Conservation (phyloP, 257 asterid species). For the Nyctanthes arbortristis region DNA sequence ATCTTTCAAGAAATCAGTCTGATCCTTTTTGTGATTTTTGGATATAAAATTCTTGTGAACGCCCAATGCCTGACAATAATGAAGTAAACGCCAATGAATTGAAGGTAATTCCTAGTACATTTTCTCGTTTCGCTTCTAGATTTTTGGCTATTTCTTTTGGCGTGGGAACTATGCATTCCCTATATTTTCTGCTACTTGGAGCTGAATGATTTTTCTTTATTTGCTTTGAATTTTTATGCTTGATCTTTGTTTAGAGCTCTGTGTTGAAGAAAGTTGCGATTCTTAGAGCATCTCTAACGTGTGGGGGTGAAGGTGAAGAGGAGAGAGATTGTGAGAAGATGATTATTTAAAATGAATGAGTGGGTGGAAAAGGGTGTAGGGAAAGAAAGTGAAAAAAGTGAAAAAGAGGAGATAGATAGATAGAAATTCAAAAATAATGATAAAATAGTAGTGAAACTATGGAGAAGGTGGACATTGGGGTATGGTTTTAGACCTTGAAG, state of each 20-base stretch:
- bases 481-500: no score
- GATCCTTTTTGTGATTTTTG: neutral
- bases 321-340: no score
- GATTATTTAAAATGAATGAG: no score
- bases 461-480: no score
- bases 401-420: no score
- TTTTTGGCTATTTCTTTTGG: neutral
- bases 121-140: neutral
- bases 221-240: slow-evolving; percentile 3
- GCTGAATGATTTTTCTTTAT: neutral
- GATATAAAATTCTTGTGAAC: slow-evolving; percentile 1
- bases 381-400: no score
- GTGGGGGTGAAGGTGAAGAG: no score
- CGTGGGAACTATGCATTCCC: slow-evolving; percentile 16
- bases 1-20: slow-evolving; percentile 28
- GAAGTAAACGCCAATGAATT: slow-evolving; percentile 51
- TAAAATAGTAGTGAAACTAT: no score
- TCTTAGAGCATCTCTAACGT: no score
- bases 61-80: slow-evolving; percentile 45
- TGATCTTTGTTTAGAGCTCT: slow-evolving; percentile 26
- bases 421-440: no score
- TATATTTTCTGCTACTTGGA: slow-evolving; percentile 19
- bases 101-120: slow-evolving; percentile 32
- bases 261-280: slow-evolving; percentile 18
- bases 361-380: no score